phyloP scores from a whole-genome alignment of 106 monocot species.

The Dendrobium huoshanense region DNA sequence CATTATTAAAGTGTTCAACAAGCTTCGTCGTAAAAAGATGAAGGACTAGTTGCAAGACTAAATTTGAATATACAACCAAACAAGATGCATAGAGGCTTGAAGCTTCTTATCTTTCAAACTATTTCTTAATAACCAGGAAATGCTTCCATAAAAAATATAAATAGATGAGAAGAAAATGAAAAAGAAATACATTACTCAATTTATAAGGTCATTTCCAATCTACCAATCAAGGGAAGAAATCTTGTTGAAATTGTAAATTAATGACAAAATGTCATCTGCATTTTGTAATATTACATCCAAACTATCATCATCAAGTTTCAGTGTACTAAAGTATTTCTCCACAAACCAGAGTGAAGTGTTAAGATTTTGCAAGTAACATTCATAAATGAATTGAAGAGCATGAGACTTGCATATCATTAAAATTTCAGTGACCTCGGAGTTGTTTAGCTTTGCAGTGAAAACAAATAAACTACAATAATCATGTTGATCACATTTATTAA shows the following conservation, averaged over 20 bases:
- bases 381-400: not conserved
- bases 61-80: conserved; percentile 13
- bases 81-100: too few species aligned
- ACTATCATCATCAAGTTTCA: conserved; percentile 16
- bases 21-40: conserved; percentile 21
- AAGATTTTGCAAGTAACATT: not conserved
- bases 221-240: too few species aligned
- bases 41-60: conserved; percentile 24
- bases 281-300: not conserved
- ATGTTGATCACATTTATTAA: conserved; percentile 3
- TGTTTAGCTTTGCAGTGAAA: conserved; percentile 28
- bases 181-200: too few species aligned
- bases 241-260: too few species aligned
- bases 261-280: too few species aligned
- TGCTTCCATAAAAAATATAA: too few species aligned
- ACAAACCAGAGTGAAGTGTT: conserved; percentile 23
- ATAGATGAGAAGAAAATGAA: too few species aligned
- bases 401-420: conserved; percentile 13
- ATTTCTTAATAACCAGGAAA: too few species aligned
- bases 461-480: conserved; percentile 26
- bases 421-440: conserved; percentile 13
- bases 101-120: too few species aligned
- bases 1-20: not conserved
- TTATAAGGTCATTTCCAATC: too few species aligned
- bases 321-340: conserved; percentile 25